phyloP scores from a whole-genome alignment of 495 filamentous ascomycete species.

The Aspergillus indologenus region DNA sequence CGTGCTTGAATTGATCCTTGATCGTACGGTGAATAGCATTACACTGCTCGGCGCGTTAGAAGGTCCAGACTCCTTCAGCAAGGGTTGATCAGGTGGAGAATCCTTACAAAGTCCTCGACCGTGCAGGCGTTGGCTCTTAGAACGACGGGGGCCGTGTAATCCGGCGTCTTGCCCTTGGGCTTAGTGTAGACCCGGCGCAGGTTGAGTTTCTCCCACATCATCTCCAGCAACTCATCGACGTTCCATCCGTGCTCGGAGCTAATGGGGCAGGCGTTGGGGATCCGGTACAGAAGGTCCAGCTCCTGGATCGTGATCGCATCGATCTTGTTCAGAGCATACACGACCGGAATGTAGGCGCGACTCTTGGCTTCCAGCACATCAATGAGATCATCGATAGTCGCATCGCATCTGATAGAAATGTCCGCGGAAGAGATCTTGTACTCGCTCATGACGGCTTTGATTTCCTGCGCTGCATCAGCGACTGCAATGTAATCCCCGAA shows the following conservation, averaged over 20 bases:
- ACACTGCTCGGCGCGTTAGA: constrained; percentile 58
- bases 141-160: constrained; percentile 90
- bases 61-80: constrained; percentile 6
- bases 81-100: too few relatives aligned
- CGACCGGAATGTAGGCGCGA: constrained; percentile 92
- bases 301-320: constrained; percentile 98
- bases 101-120: constrained; percentile 93
- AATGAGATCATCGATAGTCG: constrained; percentile 87
- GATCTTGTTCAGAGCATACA: constrained; percentile 99
- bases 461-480: constrained; percentile 58
- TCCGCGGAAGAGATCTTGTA: constrained; percentile 97
- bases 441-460: constrained; percentile 95
- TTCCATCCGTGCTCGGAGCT: constrained; percentile 99
- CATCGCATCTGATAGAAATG: constrained; percentile 96
- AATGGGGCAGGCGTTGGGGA: constrained; percentile 94
- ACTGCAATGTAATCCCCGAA: neutral
- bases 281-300: constrained; percentile 90
- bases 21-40: constrained; percentile 96
- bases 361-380: constrained; percentile 95
- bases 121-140: constrained; percentile 77
- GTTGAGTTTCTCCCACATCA: constrained; percentile 97
- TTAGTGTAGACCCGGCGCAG: constrained; percentile 95
- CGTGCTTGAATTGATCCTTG: constrained; percentile 90
- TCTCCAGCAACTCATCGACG: constrained; percentile 91
- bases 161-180: constrained; percentile 90